Conservation (phyloP, 768 basidiomycete genomes). For the Termitomyces sp. region DNA sequence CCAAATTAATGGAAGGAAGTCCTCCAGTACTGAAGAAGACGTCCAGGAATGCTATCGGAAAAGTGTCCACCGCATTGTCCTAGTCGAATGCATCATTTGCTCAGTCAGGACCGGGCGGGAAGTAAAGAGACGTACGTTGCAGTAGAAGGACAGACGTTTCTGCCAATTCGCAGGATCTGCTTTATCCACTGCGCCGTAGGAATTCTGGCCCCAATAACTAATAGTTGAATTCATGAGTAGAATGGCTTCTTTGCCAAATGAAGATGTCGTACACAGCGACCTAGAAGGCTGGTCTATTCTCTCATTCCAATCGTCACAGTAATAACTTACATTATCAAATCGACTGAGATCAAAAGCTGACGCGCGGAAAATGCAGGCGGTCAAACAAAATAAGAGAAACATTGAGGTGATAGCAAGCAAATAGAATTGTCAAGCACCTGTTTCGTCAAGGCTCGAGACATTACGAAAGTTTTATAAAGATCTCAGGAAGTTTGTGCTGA, state of each 20-base stretch:
- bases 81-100: conserved; percentile 16
- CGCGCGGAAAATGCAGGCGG: conserved; percentile 9
- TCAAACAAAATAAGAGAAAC: conserved; percentile 8
- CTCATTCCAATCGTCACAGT: not conserved
- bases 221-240: not conserved
- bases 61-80: conserved; percentile 64
- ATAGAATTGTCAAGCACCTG: not conserved
- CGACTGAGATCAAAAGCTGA: conserved; percentile 50
- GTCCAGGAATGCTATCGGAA: conserved; percentile 66
- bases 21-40: conserved; percentile 62
- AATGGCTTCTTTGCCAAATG: not conserved
- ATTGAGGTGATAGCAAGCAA: conserved; percentile 5
- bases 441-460: not conserved
- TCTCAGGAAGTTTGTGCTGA: not conserved
- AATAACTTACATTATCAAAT: conserved; percentile 54
- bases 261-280: conserved; percentile 44
- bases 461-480: not conserved
- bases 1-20: conserved; percentile 61
- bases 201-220: conserved; percentile 76
- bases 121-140: conserved; percentile 36
- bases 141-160: conserved; percentile 59
- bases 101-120: conserved; percentile 1
- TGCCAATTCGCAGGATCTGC: conserved; percentile 51
- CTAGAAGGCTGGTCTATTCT: conserved; percentile 23
- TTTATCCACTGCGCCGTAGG: conserved; percentile 54